A percentile compares a stretch with the other conserved stretches of the same genome.
Conservation (phyloP, 2,329 filamentous ascomycete species). For the Triangularia verruculosa region DNA sequence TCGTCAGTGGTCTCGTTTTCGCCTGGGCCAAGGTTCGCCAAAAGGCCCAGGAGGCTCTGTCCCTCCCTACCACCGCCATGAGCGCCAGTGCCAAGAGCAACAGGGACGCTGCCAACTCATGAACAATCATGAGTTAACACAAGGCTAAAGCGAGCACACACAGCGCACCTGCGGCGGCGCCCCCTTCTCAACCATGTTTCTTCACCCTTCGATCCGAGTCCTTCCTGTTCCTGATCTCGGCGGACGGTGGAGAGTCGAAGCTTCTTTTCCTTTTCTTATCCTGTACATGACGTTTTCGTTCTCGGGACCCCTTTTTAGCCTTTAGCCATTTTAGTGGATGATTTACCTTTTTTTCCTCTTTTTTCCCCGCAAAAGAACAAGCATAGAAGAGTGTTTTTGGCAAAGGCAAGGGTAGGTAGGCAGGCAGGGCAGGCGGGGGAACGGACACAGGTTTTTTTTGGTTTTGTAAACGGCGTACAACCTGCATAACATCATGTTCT, state of each 20-base stretch:
- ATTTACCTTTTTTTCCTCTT: constrained; percentile 15
- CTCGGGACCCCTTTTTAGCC: constrained; percentile 7
- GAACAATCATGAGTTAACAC: constrained; percentile 19
- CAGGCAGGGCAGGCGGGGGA: background rate
- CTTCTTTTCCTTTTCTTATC: constrained; percentile 11
- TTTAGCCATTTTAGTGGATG: constrained; percentile 20
- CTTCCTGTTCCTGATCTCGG: background rate
- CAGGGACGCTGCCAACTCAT: constrained; percentile 77
- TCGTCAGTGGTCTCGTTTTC: constrained; percentile 89
- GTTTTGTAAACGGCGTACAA: constrained; percentile 10
- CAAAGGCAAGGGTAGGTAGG: background rate
- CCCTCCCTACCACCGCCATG: constrained; percentile 64
- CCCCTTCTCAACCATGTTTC: background rate
- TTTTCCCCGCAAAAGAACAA: constrained; percentile 7
- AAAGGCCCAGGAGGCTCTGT: constrained; percentile 61
- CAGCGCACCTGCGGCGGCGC: constrained; percentile 7
- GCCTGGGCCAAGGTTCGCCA: constrained; percentile 83
- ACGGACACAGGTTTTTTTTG: constrained; percentile 6
- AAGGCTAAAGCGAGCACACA: background rate
- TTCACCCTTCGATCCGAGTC: background rate
- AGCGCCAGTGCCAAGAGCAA: constrained; percentile 90
- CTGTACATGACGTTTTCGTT: constrained; percentile 24
- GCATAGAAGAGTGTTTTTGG: constrained; percentile 24
- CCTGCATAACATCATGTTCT: constrained; percentile 6
- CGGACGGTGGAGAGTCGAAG: background rate